These are phyloP conservation scores for Cercophora sp. DNA, from an alignment of 495 filamentous ascomycete species.

Conservation along the genomic window DNA sequence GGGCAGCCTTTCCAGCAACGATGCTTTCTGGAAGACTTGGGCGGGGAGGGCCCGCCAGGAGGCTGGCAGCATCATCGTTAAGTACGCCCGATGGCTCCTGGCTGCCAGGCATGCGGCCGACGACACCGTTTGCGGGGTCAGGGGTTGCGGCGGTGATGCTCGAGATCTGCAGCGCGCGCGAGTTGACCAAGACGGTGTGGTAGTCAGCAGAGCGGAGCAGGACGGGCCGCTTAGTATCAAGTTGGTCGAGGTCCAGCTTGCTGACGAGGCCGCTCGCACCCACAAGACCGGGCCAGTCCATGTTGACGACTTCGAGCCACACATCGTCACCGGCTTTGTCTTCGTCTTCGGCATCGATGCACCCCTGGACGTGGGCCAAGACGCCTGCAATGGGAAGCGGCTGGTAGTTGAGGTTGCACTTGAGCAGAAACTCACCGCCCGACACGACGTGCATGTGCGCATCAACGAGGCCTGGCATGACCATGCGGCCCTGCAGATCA, in stretches of 20 bases:
- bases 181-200: neutral
- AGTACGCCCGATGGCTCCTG: neutral
- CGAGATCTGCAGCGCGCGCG: neutral
- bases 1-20: neutral
- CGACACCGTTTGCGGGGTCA: neutral
- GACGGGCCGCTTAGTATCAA: neutral
- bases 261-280: neutral
- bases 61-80: neutral
- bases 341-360: neutral
- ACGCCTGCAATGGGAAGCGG: neutral
- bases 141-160: neutral
- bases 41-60: neutral
- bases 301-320: neutral
- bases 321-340: neutral
- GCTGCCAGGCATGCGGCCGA: neutral
- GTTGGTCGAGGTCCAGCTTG: neutral
- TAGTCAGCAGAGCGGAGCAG: neutral
- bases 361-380: neutral
- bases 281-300: neutral
- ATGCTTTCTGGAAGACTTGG: neutral
- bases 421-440: neutral
- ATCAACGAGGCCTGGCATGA: neutral
- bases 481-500: neutral
- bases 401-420: neutral
- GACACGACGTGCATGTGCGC: neutral